Conservation (phyloP, 164 flowering plant species). For the Paratinospora sagittata region DNA sequence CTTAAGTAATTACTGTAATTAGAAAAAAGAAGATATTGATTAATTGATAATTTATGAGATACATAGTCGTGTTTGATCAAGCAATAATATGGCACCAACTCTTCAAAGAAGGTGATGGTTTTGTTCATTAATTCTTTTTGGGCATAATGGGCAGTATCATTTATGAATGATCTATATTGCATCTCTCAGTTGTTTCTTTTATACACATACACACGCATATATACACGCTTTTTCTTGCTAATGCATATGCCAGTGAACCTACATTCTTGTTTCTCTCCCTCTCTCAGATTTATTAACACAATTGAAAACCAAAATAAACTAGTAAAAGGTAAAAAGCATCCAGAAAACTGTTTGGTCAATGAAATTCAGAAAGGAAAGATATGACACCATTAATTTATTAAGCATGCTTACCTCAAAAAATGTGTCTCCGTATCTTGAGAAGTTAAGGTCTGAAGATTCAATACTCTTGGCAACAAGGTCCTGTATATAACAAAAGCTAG, state of each 20-base stretch:
- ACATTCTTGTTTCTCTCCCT: background rate
- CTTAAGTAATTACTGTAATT: no score
- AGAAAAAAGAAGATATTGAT: no score
- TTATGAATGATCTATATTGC: background rate
- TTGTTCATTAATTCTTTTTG: no score
- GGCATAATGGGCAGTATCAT: no score
- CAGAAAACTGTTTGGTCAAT: background rate
- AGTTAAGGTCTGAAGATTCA: slow-evolving; percentile 87
- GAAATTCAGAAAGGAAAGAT: background rate
- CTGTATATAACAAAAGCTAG: slow-evolving; percentile 28
- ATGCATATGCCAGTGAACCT: background rate
- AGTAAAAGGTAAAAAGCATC: background rate
- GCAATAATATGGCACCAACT: no score
- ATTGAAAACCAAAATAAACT: background rate
- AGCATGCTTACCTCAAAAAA: slow-evolving; percentile 66
- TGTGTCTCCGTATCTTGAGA: slow-evolving; percentile 97
- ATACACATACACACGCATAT: background rate
- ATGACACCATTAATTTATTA: background rate
- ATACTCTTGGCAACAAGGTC: slow-evolving; percentile 83
- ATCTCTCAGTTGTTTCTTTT: background rate
- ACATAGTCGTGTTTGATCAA: background rate
- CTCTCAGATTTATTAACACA: background rate
- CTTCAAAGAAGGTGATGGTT: no score
- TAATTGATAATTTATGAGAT: background rate
- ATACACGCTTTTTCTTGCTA: background rate